These are phyloP conservation scores for Botrytis tulipae DNA, from an alignment of 2,329 filamentous ascomycete genomes.

Conservation along the genomic window DNA sequence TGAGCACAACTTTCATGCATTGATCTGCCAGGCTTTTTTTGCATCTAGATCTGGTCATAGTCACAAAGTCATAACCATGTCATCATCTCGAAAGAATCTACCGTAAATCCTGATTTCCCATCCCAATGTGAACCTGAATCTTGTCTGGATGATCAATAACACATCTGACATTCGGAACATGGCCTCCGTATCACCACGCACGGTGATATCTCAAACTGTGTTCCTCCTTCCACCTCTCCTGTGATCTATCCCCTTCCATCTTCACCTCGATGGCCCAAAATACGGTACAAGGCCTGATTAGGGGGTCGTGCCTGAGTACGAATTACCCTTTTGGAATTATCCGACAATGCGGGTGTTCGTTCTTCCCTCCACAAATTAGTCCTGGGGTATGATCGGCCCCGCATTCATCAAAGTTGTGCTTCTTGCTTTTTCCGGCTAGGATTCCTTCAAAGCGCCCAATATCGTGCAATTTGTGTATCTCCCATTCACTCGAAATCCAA, in stretches of 20 bases:
- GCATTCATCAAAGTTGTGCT: slow-evolving; percentile 10
- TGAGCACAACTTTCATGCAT: slow-evolving; percentile 14
- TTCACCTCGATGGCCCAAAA: background rate
- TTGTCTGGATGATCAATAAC: background rate
- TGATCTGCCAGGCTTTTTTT: background rate
- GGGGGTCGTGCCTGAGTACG: slow-evolving; percentile 10
- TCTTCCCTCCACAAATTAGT: slow-evolving; percentile 14
- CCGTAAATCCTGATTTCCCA: background rate
- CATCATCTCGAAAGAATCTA: background rate
- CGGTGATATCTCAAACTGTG: background rate
- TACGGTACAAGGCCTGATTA: background rate
- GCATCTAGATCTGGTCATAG: background rate
- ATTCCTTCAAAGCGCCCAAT: background rate
- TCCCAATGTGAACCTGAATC: background rate
- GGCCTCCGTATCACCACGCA: background rate
- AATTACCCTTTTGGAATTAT: slow-evolving; percentile 13
- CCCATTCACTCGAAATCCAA: background rate
- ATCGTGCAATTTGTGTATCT: slow-evolving; percentile 6
- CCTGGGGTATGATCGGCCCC: slow-evolving; percentile 19
- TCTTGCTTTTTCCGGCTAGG: background rate
- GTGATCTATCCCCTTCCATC: background rate
- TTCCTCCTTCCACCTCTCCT: background rate
- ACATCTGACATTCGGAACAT: background rate
- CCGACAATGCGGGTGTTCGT: slow-evolving; percentile 12
- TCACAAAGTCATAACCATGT: background rate